A percentile compares a stretch with the other conserved stretches of the same genome.
These are phyloP conservation scores for Pachysolen tannophilus DNA, from an alignment of 805 yeast species.

Conservation along the genomic window DNA sequence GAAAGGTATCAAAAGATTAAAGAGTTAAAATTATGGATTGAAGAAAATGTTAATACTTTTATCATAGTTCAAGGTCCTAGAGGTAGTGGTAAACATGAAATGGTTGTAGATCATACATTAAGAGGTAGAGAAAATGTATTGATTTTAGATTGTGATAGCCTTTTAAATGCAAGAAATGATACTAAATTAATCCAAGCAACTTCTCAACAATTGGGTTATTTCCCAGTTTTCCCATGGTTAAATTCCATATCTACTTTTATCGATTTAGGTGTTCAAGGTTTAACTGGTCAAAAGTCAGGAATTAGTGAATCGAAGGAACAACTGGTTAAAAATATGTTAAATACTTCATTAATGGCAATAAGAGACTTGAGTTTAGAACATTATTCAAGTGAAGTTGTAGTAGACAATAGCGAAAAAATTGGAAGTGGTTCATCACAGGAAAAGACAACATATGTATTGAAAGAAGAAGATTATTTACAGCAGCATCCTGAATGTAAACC, in stretches of 20 bases:
- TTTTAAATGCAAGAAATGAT: constrained; percentile 71
- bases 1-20: constrained; percentile 64
- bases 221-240: constrained; percentile 91
- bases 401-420: constrained; percentile 9
- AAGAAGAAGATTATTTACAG: constrained; percentile 77
- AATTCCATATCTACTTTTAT: constrained; percentile 69
- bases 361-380: constrained; percentile 50
- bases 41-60: constrained; percentile 85
- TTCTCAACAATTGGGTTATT: constrained; percentile 79
- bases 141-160: constrained; percentile 69
- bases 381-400: constrained; percentile 25
- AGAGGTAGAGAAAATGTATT: constrained; percentile 53
- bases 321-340: constrained; percentile 74
- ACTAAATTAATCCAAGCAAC: constrained; percentile 56
- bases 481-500: constrained; percentile 84
- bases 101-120: constrained; percentile 63
- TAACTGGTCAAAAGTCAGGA: constrained; percentile 93
- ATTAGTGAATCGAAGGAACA: constrained; percentile 75
- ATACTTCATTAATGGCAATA: constrained; percentile 66
- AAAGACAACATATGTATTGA: too few species aligned
- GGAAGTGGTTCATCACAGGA: constrained; percentile 13
- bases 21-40: constrained; percentile 69
- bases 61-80: constrained; percentile 87
- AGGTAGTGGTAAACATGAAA: constrained; percentile 87
- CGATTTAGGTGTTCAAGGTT: constrained; percentile 81